These are phyloP conservation scores for Yarrowia sp. DNA, from an alignment of 805 yeast species.

Conservation along the genomic window DNA sequence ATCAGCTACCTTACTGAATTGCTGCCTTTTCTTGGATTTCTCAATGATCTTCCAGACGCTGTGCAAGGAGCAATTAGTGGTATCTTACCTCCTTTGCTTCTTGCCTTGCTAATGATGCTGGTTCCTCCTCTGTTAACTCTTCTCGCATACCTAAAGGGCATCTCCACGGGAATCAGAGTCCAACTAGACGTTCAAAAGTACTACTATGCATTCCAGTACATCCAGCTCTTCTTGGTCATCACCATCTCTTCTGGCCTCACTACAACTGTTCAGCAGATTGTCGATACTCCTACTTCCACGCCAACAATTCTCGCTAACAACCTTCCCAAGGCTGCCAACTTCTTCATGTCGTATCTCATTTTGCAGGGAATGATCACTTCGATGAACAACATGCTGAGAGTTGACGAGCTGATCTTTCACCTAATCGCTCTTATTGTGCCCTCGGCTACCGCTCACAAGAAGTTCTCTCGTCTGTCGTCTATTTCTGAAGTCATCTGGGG, in stretches of 20 bases:
- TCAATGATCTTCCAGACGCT: conserved; percentile 53
- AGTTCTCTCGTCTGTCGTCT: conserved; percentile 46
- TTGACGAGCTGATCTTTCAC: conserved; percentile 49
- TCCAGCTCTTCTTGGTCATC: conserved; percentile 81
- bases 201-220: conserved; percentile 73
- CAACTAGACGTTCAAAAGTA: conserved; percentile 74
- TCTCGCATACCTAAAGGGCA: conserved; percentile 56
- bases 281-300: conserved; percentile 69
- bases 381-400: conserved; percentile 67
- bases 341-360: conserved; percentile 74
- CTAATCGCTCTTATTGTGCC: conserved; percentile 25
- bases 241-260: conserved; percentile 79
- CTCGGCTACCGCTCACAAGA: conserved; percentile 57
- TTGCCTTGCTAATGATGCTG: conserved; percentile 60
- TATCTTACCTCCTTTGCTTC: conserved; percentile 63
- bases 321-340: conserved; percentile 81
- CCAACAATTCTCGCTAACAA: conserved; percentile 72
- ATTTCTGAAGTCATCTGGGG: conserved; percentile 69
- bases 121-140: conserved; percentile 59
- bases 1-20: conserved; percentile 60
- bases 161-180: conserved; percentile 57
- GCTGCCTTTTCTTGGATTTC: conserved; percentile 59
- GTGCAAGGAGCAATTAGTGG: conserved; percentile 56
- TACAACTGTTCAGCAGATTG: conserved; percentile 56
- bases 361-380: conserved; percentile 73